A percentile compares a stretch with the other conserved stretches of the same genome.
Evolutionary conservation across 306 rosid species (phyloP).

Genomic region (Dryas drummondii): DNA sequence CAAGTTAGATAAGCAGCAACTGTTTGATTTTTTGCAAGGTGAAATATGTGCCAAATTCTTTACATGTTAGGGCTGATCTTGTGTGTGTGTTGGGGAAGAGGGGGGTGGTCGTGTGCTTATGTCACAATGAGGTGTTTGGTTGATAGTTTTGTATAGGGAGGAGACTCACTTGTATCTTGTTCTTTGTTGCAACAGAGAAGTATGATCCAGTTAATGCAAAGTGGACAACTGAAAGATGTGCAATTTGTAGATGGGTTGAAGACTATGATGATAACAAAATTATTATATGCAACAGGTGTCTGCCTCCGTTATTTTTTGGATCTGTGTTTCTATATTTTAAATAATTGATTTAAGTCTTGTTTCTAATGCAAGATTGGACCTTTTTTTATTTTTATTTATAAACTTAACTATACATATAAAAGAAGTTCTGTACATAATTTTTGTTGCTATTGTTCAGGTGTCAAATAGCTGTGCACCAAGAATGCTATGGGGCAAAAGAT

Average conservation of each 20-base stretch:
- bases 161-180: constrained; percentile 9
- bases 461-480: constrained; percentile 98
- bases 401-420: neutral
- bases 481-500: constrained; percentile 88
- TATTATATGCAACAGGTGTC: constrained; percentile 90
- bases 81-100: neutral
- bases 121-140: constrained; percentile 17
- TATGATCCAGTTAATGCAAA: constrained; percentile 82
- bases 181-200: constrained; percentile 57
- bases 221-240: constrained; percentile 98
- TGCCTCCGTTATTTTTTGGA: constrained; percentile 31
- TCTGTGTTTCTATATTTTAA: constrained; percentile 8
- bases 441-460: constrained; percentile 54
- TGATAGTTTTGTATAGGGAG: constrained; percentile 19
- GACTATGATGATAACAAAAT: constrained; percentile 98
- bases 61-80: constrained; percentile 21
- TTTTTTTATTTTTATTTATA: neutral
- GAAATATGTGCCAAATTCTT: constrained; percentile 20
- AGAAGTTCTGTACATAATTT: constrained; percentile 2
- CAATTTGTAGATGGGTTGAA: constrained; percentile 98
- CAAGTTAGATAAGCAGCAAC: constrained; percentile 60
- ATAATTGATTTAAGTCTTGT: constrained; percentile 13
- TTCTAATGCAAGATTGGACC: constrained; percentile 4
- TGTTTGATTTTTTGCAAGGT: constrained; percentile 77
- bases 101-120: neutral